These are phyloP conservation scores for Lichtheimia ramosa DNA, from an alignment of 371 early-diverging fungal genomes.

Conservation along the genomic window DNA sequence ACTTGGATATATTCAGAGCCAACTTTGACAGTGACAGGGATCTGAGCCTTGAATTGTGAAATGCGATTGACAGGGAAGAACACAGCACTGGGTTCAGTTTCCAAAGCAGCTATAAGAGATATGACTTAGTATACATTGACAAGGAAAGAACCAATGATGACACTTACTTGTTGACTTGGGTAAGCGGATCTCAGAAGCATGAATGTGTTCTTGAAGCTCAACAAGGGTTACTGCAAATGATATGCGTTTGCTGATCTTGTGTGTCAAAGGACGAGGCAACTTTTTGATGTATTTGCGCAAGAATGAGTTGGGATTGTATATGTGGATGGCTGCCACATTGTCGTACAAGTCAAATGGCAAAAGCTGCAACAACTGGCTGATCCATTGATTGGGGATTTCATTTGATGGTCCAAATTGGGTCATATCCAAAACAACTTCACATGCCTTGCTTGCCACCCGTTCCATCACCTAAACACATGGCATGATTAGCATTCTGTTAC, in stretches of 20 bases:
- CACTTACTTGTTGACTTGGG: slow-evolving; percentile 72
- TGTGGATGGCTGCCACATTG: slow-evolving; percentile 56
- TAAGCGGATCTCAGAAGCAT: slow-evolving; percentile 69
- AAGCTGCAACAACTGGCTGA: slow-evolving; percentile 72
- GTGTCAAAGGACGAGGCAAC: slow-evolving; percentile 56
- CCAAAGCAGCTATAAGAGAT: slow-evolving; percentile 57
- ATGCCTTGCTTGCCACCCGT: slow-evolving; percentile 57
- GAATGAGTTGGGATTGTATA: slow-evolving; percentile 82
- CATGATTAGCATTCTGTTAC: neutral
- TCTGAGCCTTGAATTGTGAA: slow-evolving; percentile 58
- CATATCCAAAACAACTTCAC: slow-evolving; percentile 82
- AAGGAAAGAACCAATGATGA: slow-evolving; percentile 7
- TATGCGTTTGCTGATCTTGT: slow-evolving; percentile 61
- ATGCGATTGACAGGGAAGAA: slow-evolving; percentile 69
- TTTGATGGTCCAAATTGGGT: slow-evolving; percentile 81
- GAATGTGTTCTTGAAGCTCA: slow-evolving; percentile 73
- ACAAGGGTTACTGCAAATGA: slow-evolving; percentile 66
- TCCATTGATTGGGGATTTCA: slow-evolving; percentile 79
- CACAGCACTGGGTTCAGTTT: slow-evolving; percentile 64
- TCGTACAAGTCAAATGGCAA: slow-evolving; percentile 64
- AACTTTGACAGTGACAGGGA: slow-evolving; percentile 84
- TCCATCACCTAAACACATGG: slow-evolving; percentile 49
- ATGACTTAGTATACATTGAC: slow-evolving; percentile 1
- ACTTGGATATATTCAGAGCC: slow-evolving; percentile 82
- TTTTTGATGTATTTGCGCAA: slow-evolving; percentile 74